Conservation (phyloP, 352 stramenopile species). For the Phytophthora brassicae region DNA sequence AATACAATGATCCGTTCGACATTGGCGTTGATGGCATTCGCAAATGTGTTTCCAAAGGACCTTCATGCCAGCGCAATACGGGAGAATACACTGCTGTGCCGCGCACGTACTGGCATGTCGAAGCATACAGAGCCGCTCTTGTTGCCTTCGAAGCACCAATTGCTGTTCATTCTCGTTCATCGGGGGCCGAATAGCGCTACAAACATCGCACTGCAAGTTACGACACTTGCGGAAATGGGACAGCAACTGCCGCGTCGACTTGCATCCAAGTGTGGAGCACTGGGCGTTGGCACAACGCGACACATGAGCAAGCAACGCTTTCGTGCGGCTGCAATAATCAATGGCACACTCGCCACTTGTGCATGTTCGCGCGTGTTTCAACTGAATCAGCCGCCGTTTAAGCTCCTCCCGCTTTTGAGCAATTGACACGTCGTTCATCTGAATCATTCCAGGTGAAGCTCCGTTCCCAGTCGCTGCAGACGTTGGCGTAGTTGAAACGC, state of each 20-base stretch:
- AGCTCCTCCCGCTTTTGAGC: conserved; percentile 86
- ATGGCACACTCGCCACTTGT: conserved; percentile 69
- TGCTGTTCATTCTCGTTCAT: conserved; percentile 89
- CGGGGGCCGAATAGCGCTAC: conserved; percentile 83
- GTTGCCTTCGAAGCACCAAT: conserved; percentile 78
- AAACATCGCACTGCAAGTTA: conserved; percentile 87
- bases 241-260: conserved; percentile 83
- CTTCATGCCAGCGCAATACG: conserved; percentile 89
- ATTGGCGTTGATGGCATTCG: conserved; percentile 87
- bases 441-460: conserved; percentile 47
- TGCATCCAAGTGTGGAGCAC: conserved; percentile 87
- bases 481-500: conserved; percentile 24
- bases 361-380: conserved; percentile 87
- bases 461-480: conserved; percentile 23
- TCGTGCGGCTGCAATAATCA: conserved; percentile 84
- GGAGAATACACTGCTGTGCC: conserved; percentile 64
- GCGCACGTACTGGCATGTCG: conserved; percentile 84
- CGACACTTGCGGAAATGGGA: conserved; percentile 89
- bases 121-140: conserved; percentile 87
- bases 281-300: conserved; percentile 83
- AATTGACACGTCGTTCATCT: conserved; percentile 80
- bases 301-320: conserved; percentile 78
- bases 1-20: conserved; percentile 86
- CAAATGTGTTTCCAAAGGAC: conserved; percentile 91
- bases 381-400: conserved; percentile 81